Evolutionary conservation across 345 rosid species (phyloP), one percentile per base, ranked within the genome.

Genomic region (Turnera subulata): DNA sequence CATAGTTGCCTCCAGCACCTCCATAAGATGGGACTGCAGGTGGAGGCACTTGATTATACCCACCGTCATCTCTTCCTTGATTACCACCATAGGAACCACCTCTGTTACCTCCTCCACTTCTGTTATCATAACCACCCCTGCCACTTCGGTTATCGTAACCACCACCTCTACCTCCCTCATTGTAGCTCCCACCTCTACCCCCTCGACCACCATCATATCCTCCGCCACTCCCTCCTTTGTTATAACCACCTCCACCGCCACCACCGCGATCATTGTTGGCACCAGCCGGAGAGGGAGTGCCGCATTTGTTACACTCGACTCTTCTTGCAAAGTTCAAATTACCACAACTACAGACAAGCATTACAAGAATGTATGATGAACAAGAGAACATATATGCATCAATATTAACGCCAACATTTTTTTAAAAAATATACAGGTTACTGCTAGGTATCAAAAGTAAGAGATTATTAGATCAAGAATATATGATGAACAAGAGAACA

Each of bases 251-350:
- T 8, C 35, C 68, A 61, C 78, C 67, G 38, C 81, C 68, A 14
- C 68, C 60, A 55, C 77, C 35, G 19, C 74, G 65, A 44, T 70
- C 69, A 25, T 19, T 64, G 45, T 53, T 64, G 33, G 32, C 69
- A 23, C 85, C 95, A 71, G 81, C 78, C 46, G 97, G 91, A 47
- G 82, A 72, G 22, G 96, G 85, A 56, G 96, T 49, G 16, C 95
- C 96, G 43, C 97, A 93, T 77, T 87, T 93, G 84, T 93, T 93
- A 81, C 99, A 93, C 63, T 90, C 99, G 56, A 73, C 72, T 73
- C 96, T 82, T 73, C 96, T 88, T 20, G 96, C 95, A 70, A 94
- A 93, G 76, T 93, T 93, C 80, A 80, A 74, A 79, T 94, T 94
- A 70, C 93, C 99, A 78, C 97, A 90, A 66, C 99, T 94, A 79